These are phyloP conservation scores for Xanthoconium stramineum DNA, from an alignment of 768 basidiomycete genomes.

Conservation along the genomic window DNA sequence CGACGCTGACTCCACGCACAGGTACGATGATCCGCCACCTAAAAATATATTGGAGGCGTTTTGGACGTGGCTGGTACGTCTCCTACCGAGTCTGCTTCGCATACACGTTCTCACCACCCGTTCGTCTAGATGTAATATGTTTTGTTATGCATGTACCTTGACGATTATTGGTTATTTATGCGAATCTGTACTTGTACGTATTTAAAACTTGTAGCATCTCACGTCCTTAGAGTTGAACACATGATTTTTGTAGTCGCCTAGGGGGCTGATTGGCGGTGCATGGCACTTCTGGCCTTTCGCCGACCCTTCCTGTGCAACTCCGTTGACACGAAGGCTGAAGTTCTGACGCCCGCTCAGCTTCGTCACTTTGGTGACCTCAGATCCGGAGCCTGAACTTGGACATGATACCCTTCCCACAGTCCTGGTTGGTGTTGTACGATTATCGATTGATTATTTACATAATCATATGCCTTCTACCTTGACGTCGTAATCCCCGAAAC, in stretches of 20 bases:
- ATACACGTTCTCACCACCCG: not conserved
- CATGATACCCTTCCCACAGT: not conserved
- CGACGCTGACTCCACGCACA: not conserved
- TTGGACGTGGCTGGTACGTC: constrained; percentile 29
- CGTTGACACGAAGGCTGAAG: too few relatives aligned
- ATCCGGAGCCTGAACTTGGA: too few relatives aligned
- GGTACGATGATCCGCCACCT: constrained; percentile 27
- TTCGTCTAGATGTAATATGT: constrained; percentile 9
- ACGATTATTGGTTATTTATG: not conserved
- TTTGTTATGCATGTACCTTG: not conserved
- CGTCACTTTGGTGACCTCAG: too few relatives aligned
- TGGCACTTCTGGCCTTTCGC: too few relatives aligned
- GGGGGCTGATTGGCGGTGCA: too few relatives aligned
- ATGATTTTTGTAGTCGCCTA: too few relatives aligned
- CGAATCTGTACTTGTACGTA: not conserved
- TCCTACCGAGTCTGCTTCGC: not conserved
- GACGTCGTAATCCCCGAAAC: not conserved
- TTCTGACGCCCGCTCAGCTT: too few relatives aligned
- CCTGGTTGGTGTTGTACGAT: not conserved
- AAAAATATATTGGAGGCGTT: constrained; percentile 26
- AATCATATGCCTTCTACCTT: not conserved
- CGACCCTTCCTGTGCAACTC: too few relatives aligned
- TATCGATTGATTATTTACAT: not conserved
- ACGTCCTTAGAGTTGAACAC: too few relatives aligned
- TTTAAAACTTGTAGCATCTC: too few relatives aligned